Evolutionary conservation across 192 early-diverging fungal species (phyloP).

Genomic region (Coemansia sp.): DNA sequence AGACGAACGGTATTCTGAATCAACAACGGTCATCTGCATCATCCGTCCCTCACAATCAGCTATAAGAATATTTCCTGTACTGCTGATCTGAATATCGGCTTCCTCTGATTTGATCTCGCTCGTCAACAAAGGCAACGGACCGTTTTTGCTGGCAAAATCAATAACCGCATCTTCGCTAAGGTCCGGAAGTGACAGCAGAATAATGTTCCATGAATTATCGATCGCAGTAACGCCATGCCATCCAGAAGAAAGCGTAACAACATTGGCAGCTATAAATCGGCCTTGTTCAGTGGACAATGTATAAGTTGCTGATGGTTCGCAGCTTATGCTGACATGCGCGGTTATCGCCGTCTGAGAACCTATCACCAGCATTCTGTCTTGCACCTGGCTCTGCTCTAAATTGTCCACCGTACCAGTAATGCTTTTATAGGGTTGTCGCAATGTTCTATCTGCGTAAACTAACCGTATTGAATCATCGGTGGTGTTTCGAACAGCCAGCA

Average conservation of each 20-base stretch:
- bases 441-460: not conserved
- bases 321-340: constrained; percentile 3
- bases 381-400: not conserved
- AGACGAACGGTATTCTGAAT: not conserved
- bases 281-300: not conserved
- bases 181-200: constrained; percentile 21
- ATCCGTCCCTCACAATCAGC: constrained; percentile 16
- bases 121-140: not conserved
- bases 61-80: constrained; percentile 18
- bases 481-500: constrained; percentile 2
- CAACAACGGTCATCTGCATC: constrained; percentile 17
- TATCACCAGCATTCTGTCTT: constrained; percentile 6
- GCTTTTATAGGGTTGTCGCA: not conserved
- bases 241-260: constrained; percentile 12
- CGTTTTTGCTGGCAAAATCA: not conserved
- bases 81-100: constrained; percentile 11
- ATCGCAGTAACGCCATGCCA: constrained; percentile 34
- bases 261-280: constrained; percentile 18
- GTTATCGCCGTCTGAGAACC: constrained; percentile 14
- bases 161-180: constrained; percentile 2
- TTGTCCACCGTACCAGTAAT: no score
- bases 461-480: not conserved
- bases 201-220: constrained; percentile 9
- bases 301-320: constrained; percentile 13
- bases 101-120: not conserved